These are phyloP conservation scores for Aspergillus fijiensis DNA, from an alignment of 2,329 filamentous ascomycete genomes.

Conservation along the genomic window DNA sequence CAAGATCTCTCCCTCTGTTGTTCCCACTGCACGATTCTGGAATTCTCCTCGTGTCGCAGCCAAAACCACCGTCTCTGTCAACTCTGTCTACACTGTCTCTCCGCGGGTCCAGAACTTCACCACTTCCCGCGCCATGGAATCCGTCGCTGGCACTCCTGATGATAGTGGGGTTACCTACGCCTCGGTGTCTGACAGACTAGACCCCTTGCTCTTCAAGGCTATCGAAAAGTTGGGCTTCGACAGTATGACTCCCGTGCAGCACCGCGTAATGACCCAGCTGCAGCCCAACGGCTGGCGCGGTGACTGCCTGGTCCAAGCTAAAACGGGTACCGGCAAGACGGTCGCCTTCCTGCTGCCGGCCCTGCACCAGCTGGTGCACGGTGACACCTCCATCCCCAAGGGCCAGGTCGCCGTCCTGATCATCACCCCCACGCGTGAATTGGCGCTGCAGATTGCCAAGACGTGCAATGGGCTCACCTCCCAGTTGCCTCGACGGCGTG, in stretches of 20 bases:
- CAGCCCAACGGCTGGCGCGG: conserved; percentile 43
- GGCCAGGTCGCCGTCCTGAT: conserved; percentile 49
- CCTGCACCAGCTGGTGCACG: conserved; percentile 46
- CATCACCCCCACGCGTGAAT: conserved; percentile 51
- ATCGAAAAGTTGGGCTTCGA: conserved; percentile 35
- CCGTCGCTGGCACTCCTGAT: background rate
- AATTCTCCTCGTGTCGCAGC: background rate
- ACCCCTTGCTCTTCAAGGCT: conserved; percentile 34
- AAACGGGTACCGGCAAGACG: conserved; percentile 54
- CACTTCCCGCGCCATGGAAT: background rate
- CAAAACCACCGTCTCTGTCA: background rate
- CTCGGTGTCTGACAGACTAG: conserved; percentile 36
- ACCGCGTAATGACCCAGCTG: conserved; percentile 53
- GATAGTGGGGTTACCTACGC: conserved; percentile 20
- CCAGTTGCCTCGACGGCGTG: conserved; percentile 31
- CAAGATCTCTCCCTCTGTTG: background rate
- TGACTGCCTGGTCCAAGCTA: conserved; percentile 56
- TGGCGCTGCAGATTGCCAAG: conserved; percentile 53
- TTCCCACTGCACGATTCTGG: background rate
- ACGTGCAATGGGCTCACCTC: conserved; percentile 46
- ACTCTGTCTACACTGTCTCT: background rate
- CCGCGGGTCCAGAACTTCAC: background rate
- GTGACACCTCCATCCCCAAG: conserved; percentile 23
- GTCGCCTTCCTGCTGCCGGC: conserved; percentile 51
- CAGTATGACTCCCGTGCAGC: conserved; percentile 56